Conservation (phyloP, 2,329 filamentous ascomycete genomes). For the Chalara sp. region DNA sequence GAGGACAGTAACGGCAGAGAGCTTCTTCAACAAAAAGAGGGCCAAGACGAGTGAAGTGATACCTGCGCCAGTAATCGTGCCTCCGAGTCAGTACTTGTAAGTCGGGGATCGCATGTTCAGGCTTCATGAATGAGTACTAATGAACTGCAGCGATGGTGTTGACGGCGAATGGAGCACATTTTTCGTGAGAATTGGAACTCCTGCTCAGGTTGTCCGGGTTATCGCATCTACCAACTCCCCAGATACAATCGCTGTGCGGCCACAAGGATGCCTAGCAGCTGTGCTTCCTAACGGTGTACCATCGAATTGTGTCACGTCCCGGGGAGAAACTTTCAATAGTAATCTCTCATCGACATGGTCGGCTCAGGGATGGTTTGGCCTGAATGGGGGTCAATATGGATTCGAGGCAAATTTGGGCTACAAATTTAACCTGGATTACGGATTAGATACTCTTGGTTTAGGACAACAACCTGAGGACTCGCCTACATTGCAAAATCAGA, state of each 20-base stretch:
- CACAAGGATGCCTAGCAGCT: conserved; percentile 25
- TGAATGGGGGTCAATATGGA: conserved; percentile 29
- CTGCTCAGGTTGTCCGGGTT: conserved; percentile 37
- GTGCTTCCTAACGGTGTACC: conserved; percentile 26
- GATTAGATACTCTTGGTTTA: conserved; percentile 13
- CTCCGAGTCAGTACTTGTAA: conserved; percentile 33
- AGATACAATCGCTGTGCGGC: conserved; percentile 26
- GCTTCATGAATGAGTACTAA: neutral
- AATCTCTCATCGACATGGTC: conserved; percentile 48
- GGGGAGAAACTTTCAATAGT: conserved; percentile 52
- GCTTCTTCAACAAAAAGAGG: neutral
- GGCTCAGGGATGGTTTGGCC: conserved; percentile 26
- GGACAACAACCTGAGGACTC: conserved; percentile 16
- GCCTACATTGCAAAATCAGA: conserved; percentile 16
- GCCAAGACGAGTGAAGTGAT: conserved; percentile 1
- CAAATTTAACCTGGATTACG: conserved; percentile 18
- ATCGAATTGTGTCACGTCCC: conserved; percentile 32
- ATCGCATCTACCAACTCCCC: conserved; percentile 33
- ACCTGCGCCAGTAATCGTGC: conserved; percentile 22
- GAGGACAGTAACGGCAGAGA: neutral
- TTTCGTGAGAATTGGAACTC: conserved; percentile 47
- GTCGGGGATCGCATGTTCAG: neutral
- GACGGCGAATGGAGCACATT: conserved; percentile 70
- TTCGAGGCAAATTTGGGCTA: conserved; percentile 34
- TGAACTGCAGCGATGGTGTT: conserved; percentile 43